Conservation (phyloP, 176 grass and related monocot genomes). For the Microstegium vimineum region DNA sequence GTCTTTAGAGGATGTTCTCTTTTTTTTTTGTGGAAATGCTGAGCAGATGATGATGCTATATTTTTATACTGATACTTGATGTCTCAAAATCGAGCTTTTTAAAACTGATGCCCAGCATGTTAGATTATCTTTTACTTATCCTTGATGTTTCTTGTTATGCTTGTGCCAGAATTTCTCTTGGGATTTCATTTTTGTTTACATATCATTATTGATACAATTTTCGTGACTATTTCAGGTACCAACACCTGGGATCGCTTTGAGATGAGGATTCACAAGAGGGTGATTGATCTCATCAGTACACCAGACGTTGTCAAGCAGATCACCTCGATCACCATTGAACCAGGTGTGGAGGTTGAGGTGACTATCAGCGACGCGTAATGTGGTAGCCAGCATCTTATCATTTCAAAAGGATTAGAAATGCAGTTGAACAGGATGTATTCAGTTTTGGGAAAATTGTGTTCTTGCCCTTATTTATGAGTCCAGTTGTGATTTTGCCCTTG, state of each 20-base stretch:
- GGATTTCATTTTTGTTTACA: not conserved
- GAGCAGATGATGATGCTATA: conserved; percentile 39
- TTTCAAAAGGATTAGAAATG: not conserved
- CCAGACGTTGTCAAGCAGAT: conserved; percentile 67
- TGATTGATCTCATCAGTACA: conserved; percentile 63
- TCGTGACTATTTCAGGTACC: conserved; percentile 34
- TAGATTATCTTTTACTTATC: not conserved
- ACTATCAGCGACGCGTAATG: conserved; percentile 39
- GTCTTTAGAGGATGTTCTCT: not conserved
- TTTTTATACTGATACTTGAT: conserved; percentile 37
- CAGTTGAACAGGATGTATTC: not conserved
- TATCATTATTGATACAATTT: not conserved
- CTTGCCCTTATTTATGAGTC: too few relatives aligned
- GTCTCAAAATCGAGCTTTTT: conserved; percentile 56
- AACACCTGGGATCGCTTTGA: conserved; percentile 76
- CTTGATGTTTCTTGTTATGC: not conserved
- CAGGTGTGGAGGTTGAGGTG: conserved; percentile 61
- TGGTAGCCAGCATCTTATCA: not conserved
- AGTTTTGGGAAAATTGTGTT: not conserved
- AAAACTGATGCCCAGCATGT: conserved; percentile 50
- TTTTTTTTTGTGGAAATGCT: not conserved
- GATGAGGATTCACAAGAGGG: conserved; percentile 67
- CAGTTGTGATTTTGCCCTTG: too few relatives aligned
- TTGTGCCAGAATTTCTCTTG: not conserved
- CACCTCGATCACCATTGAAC: conserved; percentile 71